Evolutionary conservation across 176 grass and related monocot genomes (phyloP), one percentile per base, ranked within the genome.

Genomic region (Zizania latifolia): DNA sequence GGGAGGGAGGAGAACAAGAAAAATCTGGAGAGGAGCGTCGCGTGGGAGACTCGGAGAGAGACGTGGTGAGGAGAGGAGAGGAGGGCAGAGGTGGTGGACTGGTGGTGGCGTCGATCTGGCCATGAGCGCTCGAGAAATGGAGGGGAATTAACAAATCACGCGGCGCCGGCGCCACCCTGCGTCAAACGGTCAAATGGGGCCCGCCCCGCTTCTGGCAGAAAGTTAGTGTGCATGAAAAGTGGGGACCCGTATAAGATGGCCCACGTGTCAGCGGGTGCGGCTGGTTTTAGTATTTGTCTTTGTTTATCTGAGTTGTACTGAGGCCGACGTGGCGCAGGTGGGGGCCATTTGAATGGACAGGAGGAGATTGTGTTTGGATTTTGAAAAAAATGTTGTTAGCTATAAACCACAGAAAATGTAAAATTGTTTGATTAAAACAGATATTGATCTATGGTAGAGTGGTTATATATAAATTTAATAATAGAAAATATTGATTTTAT

Each of bases 241-340:
- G 58, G 58, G 82, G 0, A 27, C 60, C 34, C 10, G 0, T 0
- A 0, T 0, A 0, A 0, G 0, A 0, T 16, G 68, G 0, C 38
- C 76, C 50, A 5, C 11, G 0, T 73, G 68, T n/a, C 10, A 3
- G 7, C 0, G 4, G 2, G 0, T 0, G 26, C 34, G 4, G 28
- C 1, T 5, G 1, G 0, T 4, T 0, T 0, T 6, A 2, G 3
- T 0, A 3, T 6, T 55, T 8, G 19, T 14, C n/a, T 34, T 10
- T 1, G 41, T 4, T 41, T 19, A 16, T 10, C 7, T 4, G 1
- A n/a, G 0, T 8, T 15, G 4, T 15, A 10, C 1, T 1, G 58
- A 21, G 35, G 61, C 38, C 61, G 75, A 74, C 83, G 83, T 80
- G 76, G 76, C 76, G 10, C 9, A 2, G 45, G 9, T 48, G 45